Base-by-base conservation (phyloP, 805 yeast genomes). In the Saturnispora serradocipensis region DNA sequence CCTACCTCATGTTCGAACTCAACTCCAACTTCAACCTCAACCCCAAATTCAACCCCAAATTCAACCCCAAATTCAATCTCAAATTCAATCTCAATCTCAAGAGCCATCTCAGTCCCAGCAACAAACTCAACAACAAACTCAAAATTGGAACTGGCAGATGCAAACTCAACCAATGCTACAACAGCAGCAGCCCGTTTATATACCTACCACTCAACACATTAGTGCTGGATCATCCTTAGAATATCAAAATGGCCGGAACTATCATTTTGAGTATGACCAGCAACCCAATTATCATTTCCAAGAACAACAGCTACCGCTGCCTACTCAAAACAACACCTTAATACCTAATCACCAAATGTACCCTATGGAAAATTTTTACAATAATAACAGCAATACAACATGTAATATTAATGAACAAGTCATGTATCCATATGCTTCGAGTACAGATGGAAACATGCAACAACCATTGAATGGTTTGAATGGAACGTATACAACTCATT, bases 111-210 rank as follows among this genome's bases (percentile, higher is more conserved):
- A 25, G 5, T 45, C 24, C 7, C 44, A 38, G n/a, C 38, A 25
- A 43, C 46, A 44, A 11, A 20, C n/a, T 15, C 36, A 43, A 16
- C 46, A 7, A n/a, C 24, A 38, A 18, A 11, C 20, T 5, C 42
- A 18, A 11, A 16, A 16, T 10, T 16, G 22, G 16, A 16, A 16
- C 8, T 39, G 22, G 16, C 32, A 39, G 15, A 44, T 22, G 18
- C 50, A 47, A 27, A 32, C 25, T 6, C 50, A 46, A n/a, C n/a
- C 20, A 38, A 35, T 24, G 5, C 44, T n/a, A 16, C 48, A n/a
- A 22, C 48, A 45, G 7, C 32, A 22, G n/a, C 48, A 28, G 15
- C 47, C 18, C 7, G 11, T 16, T 6, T 35, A 35, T 16, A n/a
- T 16, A n/a, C 7, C 20, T 35, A n/a, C 39, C 9, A 35, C 11